These are phyloP conservation scores for Hydnum rufescens DNA, from an alignment of 768 basidiomycete species.

Conservation along the genomic window DNA sequence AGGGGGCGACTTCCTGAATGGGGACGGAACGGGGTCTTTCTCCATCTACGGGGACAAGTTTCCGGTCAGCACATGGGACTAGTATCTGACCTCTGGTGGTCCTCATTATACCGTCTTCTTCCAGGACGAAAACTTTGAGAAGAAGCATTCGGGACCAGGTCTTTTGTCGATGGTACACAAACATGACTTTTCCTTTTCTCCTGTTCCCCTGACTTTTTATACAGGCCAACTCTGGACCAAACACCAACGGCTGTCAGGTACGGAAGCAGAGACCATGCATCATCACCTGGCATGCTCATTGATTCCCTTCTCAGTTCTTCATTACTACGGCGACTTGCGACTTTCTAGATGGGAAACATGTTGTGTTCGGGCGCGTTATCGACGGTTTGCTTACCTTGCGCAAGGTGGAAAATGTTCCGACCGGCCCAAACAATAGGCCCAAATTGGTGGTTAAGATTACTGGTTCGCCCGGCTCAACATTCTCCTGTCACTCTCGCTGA, in stretches of 20 bases:
- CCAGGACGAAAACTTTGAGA: constrained; percentile 86
- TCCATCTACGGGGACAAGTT: constrained; percentile 96
- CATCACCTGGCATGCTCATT: not conserved
- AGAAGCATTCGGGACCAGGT: constrained; percentile 75
- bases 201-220: constrained; percentile 9
- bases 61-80: constrained; percentile 31
- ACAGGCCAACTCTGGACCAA: constrained; percentile 86
- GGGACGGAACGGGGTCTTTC: constrained; percentile 88
- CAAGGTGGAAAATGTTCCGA: constrained; percentile 92
- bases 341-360: constrained; percentile 88
- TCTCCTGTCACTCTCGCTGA: not conserved
- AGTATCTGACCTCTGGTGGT: not conserved
- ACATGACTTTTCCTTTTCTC: not conserved
- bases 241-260: constrained; percentile 85
- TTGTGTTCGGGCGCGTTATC: constrained; percentile 78
- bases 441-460: constrained; percentile 77
- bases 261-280: constrained; percentile 9
- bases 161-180: constrained; percentile 65
- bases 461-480: constrained; percentile 28
- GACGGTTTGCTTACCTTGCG: constrained; percentile 90
- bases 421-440: constrained; percentile 74
- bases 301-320: constrained; percentile 48
- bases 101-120: constrained; percentile 1
- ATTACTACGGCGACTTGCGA: constrained; percentile 89
- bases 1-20: constrained; percentile 91